Evolutionary conservation across 371 early-diverging fungal species (phyloP), one percentile per base, ranked within the genome.

Genomic region (Rhizopus arrhizus): DNA sequence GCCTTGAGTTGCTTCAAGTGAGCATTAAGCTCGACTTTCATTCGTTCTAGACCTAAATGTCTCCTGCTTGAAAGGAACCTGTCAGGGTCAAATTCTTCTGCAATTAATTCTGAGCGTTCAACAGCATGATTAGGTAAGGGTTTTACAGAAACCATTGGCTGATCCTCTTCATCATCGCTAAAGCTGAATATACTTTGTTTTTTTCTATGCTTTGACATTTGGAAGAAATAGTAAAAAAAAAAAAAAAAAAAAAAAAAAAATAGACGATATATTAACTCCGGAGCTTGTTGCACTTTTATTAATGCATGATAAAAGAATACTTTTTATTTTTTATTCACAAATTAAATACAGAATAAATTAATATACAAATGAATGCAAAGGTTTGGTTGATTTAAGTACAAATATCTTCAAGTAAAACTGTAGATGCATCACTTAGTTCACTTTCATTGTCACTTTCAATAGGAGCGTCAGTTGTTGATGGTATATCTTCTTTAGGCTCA

Each of bases 61-160:
- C 89, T 81, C 53, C 87, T 74, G 33, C 81, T 85, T 2, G 86
- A 82, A 6, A 91, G 68, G 55, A 88, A 91, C 31, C 66, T 76
- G 64, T 84, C 87, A 36, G 88, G 75, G 62, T 83, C 74, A 59
- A 87, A 87, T 29, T 82, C 73, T 0, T 68, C 33, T 4, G 82
- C 77, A 40, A 69, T 74, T 63, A 85, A 81, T 2, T 81, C 82
- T 8, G 74, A 65, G 29, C 84, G 74, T 35, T 85, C 84, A 9
- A 85, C 65, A n/a, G 75, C 82, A 33, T 72, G 60, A 34, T 59
- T 67, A 5, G 76, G 67, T 43, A 81, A 64, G 4, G 77, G 80
- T 45, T 79, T 58, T 22, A 79, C 49, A 0, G 72, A 62, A 3
- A 32, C 48, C 11, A 66, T 62, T 32, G 64, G 15, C 7, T 38